Conservation (phyloP, 306 rosid genomes). For the Erythrophleum fordii region DNA sequence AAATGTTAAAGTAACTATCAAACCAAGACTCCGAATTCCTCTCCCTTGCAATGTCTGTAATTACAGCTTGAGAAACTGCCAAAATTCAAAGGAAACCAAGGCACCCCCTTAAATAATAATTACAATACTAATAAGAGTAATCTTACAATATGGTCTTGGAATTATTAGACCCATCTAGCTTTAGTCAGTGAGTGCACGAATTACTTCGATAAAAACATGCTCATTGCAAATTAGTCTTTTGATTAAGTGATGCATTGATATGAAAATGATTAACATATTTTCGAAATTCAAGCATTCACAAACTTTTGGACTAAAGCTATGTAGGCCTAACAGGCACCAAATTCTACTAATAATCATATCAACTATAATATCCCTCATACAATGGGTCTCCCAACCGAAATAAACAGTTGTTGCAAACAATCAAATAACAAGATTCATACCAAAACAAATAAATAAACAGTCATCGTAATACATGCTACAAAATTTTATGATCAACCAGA, state of each 20-base stretch:
- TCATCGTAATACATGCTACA: background rate
- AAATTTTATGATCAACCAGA: background rate
- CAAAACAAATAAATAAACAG: background rate
- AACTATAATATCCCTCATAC: background rate
- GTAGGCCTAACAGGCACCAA: background rate
- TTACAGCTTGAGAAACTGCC: too few relatives aligned
- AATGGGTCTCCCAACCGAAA: background rate
- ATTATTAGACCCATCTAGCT: too few relatives aligned
- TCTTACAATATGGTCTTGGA: too few relatives aligned
- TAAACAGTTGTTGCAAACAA: background rate
- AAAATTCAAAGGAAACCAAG: too few relatives aligned
- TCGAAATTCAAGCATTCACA: background rate
- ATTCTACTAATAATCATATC: background rate
- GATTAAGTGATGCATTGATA: too few relatives aligned
- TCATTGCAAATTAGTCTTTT: too few relatives aligned
- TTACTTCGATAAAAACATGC: too few relatives aligned
- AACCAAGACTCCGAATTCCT: too few relatives aligned
- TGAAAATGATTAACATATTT: background rate
- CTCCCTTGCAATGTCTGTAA: background rate
- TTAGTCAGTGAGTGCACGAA: too few relatives aligned
- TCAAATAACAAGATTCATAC: background rate
- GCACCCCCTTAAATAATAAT: too few relatives aligned
- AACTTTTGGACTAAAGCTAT: background rate
- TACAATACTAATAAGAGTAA: too few relatives aligned
- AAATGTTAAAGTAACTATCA: too few relatives aligned